phyloP scores from a whole-genome alignment of 2,329 filamentous ascomycete species.

The Penicillium polonicum region DNA sequence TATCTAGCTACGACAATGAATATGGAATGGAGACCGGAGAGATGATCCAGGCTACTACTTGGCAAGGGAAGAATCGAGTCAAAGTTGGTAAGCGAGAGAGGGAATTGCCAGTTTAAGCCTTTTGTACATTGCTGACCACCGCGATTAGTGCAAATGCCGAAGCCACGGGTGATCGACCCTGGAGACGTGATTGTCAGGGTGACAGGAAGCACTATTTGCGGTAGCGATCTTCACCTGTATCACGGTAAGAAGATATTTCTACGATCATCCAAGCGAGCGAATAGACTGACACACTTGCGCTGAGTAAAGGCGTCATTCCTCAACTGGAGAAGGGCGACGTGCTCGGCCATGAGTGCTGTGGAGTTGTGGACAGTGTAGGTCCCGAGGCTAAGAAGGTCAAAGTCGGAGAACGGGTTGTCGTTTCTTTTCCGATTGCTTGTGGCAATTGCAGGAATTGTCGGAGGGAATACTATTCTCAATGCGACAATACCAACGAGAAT shows the following conservation, averaged over 20 bases:
- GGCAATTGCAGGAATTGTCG: slow-evolving; percentile 71
- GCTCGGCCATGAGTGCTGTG: slow-evolving; percentile 60
- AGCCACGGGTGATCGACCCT: slow-evolving; percentile 70
- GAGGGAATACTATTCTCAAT: slow-evolving; percentile 74
- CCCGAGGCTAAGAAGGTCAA: slow-evolving; percentile 54
- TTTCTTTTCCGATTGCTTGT: slow-evolving; percentile 78
- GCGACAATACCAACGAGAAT: slow-evolving; percentile 76
- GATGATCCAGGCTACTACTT: slow-evolving; percentile 76
- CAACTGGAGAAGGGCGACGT: slow-evolving; percentile 66
- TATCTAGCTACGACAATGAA: slow-evolving; percentile 63
- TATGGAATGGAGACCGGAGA: slow-evolving; percentile 54
- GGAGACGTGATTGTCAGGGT: slow-evolving; percentile 78
- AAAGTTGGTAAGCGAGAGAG: slow-evolving; percentile 53
- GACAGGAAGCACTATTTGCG: slow-evolving; percentile 64
- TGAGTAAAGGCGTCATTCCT: slow-evolving; percentile 47
- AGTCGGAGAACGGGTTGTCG: slow-evolving; percentile 70
- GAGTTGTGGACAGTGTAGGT: slow-evolving; percentile 56
- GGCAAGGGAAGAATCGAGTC: slow-evolving; percentile 80
- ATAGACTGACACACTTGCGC: not conserved
- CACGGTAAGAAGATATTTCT: slow-evolving; percentile 32
- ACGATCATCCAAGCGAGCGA: not conserved
- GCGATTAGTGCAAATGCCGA: slow-evolving; percentile 59
- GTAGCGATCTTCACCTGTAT: slow-evolving; percentile 57
- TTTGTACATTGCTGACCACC: not conserved
- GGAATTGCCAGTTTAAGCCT: not conserved